A percentile compares a stretch with the other conserved stretches of the same genome.
phyloP scores from a whole-genome alignment of 805 yeast species.

The Hanseniaspora clermontiae region DNA sequence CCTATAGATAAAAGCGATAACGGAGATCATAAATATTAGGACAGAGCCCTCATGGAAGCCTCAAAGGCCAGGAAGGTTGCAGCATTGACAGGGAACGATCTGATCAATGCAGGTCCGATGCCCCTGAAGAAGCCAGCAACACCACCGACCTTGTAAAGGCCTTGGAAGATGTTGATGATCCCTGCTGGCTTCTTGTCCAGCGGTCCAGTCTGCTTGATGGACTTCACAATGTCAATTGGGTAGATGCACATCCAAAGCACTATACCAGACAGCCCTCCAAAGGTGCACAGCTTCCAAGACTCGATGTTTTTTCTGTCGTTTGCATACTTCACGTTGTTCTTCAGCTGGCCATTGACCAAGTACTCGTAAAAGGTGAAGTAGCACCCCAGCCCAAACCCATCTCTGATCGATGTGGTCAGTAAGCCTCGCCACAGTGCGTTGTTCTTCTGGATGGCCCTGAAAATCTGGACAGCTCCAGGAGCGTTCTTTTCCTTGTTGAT shows the following conservation, averaged over 20 bases:
- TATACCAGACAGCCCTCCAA: conserved; percentile 86
- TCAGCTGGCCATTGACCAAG: conserved; percentile 44
- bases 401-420: conserved; percentile 71
- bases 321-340: conserved; percentile 24
- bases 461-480: conserved; percentile 24
- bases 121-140: conserved; percentile 76
- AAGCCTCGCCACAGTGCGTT: conserved; percentile 70
- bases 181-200: conserved; percentile 47
- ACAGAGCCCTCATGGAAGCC: conserved; percentile 55
- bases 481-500: conserved; percentile 67
- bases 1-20: not conserved
- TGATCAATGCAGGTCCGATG: conserved; percentile 76
- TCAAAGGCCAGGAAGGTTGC: conserved; percentile 94
- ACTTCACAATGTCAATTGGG: conserved; percentile 85
- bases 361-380: conserved; percentile 89
- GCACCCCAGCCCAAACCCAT: conserved; percentile 74
- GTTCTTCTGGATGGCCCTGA: conserved; percentile 38
- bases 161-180: conserved; percentile 43
- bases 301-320: conserved; percentile 60
- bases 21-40: not conserved
- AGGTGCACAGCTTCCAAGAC: conserved; percentile 72
- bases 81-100: conserved; percentile 98
- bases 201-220: conserved; percentile 50
- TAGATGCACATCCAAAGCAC: conserved; percentile 73
- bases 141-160: conserved; percentile 49